Percentiles rank a stretch among this genome's conserved stretches.
Conservation (phyloP, 176 grass and related monocot species). For the Phragmites australis region DNA sequence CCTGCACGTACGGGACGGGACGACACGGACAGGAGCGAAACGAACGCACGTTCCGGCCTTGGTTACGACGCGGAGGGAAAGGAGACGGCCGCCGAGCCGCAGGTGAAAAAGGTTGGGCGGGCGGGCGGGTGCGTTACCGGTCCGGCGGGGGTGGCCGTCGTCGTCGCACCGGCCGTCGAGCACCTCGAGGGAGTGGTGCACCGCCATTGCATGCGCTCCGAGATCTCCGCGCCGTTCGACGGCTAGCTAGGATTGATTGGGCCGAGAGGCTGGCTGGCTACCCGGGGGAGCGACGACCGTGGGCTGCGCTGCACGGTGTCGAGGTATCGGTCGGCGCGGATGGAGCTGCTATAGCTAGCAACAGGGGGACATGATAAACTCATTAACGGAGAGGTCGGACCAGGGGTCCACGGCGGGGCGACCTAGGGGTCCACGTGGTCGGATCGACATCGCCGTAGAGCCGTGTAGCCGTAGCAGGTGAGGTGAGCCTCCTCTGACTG, state of each 20-base stretch:
- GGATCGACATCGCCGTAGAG: too few relatives aligned
- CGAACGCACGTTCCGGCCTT: too few relatives aligned
- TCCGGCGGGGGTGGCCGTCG: slow-evolving; percentile 32
- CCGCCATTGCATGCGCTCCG: slow-evolving; percentile 40
- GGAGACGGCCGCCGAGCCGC: too few relatives aligned
- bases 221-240: not conserved
- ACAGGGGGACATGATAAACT: not conserved
- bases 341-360: not conserved
- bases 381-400: not conserved
- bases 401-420: not conserved
- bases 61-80: too few relatives aligned
- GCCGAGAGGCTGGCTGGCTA: not conserved
- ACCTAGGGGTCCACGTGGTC: too few relatives aligned
- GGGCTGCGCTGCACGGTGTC: not conserved
- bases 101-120: too few relatives aligned
- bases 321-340: not conserved
- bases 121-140: slow-evolving; percentile 9
- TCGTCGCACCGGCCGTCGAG: slow-evolving; percentile 32
- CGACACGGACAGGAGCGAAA: too few relatives aligned
- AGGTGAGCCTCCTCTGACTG: not conserved
- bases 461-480: not conserved
- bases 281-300: not conserved
- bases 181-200: slow-evolving; percentile 43
- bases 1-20: too few relatives aligned
- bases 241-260: not conserved